A percentile compares a stretch with the other conserved stretches of the same genome.
phyloP scores from a whole-genome alignment of 2,329 filamentous ascomycete species.

The Xylaria sp. region DNA sequence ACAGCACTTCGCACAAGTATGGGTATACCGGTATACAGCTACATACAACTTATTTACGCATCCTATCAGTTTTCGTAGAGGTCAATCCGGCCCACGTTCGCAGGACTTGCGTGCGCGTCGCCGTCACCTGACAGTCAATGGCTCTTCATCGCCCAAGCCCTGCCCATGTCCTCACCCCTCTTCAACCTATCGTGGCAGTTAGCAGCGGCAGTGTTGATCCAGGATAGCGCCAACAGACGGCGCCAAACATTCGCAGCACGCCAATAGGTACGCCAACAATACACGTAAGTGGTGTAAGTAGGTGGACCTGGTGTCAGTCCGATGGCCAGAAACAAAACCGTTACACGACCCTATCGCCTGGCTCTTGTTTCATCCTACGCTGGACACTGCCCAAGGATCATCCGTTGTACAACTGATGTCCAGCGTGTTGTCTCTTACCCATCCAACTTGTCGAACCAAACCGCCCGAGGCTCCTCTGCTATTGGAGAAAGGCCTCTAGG shows the following conservation, averaged over 20 bases:
- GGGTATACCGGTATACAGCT: neutral
- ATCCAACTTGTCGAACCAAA: constrained; percentile 26
- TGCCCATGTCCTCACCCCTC: constrained; percentile 9
- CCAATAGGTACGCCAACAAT: constrained; percentile 4
- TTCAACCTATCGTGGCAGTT: constrained; percentile 19
- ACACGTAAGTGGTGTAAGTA: constrained; percentile 7
- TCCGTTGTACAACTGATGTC: constrained; percentile 28
- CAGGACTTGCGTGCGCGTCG: constrained; percentile 7
- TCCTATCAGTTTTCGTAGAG: neutral
- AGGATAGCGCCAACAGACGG: constrained; percentile 26
- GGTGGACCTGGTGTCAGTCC: constrained; percentile 29
- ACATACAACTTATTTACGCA: neutral
- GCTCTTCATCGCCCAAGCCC: constrained; percentile 1
- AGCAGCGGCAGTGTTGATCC: constrained; percentile 30
- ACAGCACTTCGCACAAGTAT: no score
- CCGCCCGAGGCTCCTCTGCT: constrained; percentile 12
- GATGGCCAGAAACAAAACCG: constrained; percentile 27
- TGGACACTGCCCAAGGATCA: constrained; percentile 28
- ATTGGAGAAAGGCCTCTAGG: constrained; percentile 10
- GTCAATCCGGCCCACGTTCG: neutral
- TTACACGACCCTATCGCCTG: constrained; percentile 31
- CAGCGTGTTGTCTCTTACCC: constrained; percentile 33
- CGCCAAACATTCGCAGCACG: constrained; percentile 7
- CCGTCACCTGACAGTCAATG: constrained; percentile 21
- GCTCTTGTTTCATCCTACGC: constrained; percentile 33